Evolutionary conservation across 2,329 filamentous ascomycete species (phyloP).

Genomic region (Lachnellula cervina): DNA sequence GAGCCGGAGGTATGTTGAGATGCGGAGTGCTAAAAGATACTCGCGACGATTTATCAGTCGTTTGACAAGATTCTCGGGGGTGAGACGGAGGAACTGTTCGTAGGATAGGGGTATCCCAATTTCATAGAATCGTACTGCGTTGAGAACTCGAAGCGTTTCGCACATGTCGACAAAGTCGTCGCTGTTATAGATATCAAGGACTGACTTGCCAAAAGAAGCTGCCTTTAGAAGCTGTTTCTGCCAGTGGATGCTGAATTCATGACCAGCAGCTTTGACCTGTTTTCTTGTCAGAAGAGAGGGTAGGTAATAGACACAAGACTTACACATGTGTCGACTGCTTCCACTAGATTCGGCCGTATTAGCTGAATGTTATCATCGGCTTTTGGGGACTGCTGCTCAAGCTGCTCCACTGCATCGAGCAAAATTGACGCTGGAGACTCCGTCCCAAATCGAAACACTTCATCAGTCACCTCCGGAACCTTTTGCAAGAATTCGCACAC

Average conservation of each 20-base stretch:
- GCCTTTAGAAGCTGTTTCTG: slow-evolving; percentile 95
- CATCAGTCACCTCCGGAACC: slow-evolving; percentile 78
- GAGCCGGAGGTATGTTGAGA: slow-evolving; percentile 81
- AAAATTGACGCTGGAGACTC: slow-evolving; percentile 88
- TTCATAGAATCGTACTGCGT: slow-evolving; percentile 87
- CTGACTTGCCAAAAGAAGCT: slow-evolving; percentile 95
- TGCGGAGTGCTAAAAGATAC: slow-evolving; percentile 82
- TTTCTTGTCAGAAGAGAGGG: slow-evolving; percentile 12
- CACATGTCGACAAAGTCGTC: slow-evolving; percentile 99
- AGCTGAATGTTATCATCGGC: slow-evolving; percentile 97
- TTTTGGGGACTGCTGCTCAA: slow-evolving; percentile 92
- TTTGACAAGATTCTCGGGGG: slow-evolving; percentile 80
- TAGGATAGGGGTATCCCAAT: slow-evolving; percentile 87
- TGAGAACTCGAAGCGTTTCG: slow-evolving; percentile 85
- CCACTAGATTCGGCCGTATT: slow-evolving; percentile 79
- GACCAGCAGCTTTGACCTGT: slow-evolving; percentile 74
- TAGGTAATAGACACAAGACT: neutral
- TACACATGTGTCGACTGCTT: slow-evolving; percentile 86
- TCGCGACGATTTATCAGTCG: slow-evolving; percentile 84
- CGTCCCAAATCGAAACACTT: slow-evolving; percentile 84
- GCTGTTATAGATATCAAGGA: slow-evolving; percentile 93
- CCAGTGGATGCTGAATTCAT: slow-evolving; percentile 86
- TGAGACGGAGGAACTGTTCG: slow-evolving; percentile 88
- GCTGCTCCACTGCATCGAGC: slow-evolving; percentile 82
- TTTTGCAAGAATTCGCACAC: slow-evolving; percentile 97